Evolutionary conservation across 148 eudicot species (phyloP), one percentile per base, ranked within the genome.

Genomic region (Vaccinium darrowii): DNA sequence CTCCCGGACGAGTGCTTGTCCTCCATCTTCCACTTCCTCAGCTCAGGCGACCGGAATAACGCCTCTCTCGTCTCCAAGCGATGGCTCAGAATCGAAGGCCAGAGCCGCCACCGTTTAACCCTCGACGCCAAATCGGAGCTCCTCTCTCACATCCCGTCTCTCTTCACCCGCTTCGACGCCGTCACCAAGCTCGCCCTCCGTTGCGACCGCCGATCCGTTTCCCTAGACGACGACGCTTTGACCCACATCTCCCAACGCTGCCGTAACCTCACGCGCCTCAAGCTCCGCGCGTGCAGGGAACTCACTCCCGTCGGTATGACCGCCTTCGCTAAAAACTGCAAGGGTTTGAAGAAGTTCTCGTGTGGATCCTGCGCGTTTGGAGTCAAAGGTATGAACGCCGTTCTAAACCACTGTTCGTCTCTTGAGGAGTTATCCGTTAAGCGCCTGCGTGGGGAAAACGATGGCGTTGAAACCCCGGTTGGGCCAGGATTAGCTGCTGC

Each of bases 1-100:
- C 88, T 92, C 2, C 94, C 94, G 0, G 94, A 92, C 83, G 92
- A 90, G 49, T 92, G 94, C 43, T 75, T 92, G 16, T 91, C 93
- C 56, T 58, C 56, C 33, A 81, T 90, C 36, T 92, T 92, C 83
- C 90, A 88, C 7, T 89, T 83, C 14, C 88, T 92, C 13, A 50
- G 78, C 30, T 57, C 92, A 57, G 82, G 84, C 19, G 91, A 89
- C 85, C 84, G 94, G 2, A 87, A 85, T 4, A 76, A 52, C 0
- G 87, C 90, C 62, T 89, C 94, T 1, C 81, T 89, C 15, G 94
- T 92, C 9, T 90, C 89, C 85, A 82, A 84, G 5, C 73, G 90
- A n/a, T 92, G 91, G 91, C 67, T 89, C 3, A 1, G 12, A 3
- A 87, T 92, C 13, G 94, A 92, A 39, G 94, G 94, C 9, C 89